Conservation (phyloP, 768 basidiomycete genomes). For the Boletus rubroflammeus region DNA sequence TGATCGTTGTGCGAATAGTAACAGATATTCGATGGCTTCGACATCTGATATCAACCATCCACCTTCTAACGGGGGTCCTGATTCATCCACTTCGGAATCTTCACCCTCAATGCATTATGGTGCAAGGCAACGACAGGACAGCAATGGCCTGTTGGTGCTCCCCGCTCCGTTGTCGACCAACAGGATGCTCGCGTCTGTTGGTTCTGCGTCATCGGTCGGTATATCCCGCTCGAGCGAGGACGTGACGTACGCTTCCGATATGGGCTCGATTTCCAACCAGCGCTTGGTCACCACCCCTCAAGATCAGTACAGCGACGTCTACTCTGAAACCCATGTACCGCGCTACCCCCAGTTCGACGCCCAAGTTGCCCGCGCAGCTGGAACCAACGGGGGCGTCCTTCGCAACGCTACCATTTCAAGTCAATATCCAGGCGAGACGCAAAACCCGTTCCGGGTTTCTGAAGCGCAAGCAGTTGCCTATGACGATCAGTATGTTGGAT, state of each 20-base stretch:
- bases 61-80: constrained; percentile 45
- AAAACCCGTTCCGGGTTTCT: constrained; percentile 56
- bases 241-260: constrained; percentile 30
- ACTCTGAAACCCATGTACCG: constrained; percentile 16
- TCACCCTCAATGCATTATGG: constrained; percentile 33
- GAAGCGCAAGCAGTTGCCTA: constrained; percentile 40
- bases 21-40: constrained; percentile 76
- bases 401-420: constrained; percentile 37
- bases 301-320: constrained; percentile 30
- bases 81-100: constrained; percentile 63
- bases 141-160: constrained; percentile 66
- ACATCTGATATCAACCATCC: constrained; percentile 69
- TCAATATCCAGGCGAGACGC: constrained; percentile 45
- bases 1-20: constrained; percentile 34
- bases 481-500: constrained; percentile 34
- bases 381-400: constrained; percentile 36
- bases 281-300: constrained; percentile 39
- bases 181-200: constrained; percentile 44
- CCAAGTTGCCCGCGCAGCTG: constrained; percentile 38
- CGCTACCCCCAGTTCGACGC: constrained; percentile 37
- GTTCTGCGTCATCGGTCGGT: constrained; percentile 40
- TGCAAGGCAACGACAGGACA: constrained; percentile 62
- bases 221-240: constrained; percentile 46
- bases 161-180: constrained; percentile 70
- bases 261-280: constrained; percentile 41